phyloP scores from a whole-genome alignment of 164 flowering plant species.

The Annona squamosa region DNA sequence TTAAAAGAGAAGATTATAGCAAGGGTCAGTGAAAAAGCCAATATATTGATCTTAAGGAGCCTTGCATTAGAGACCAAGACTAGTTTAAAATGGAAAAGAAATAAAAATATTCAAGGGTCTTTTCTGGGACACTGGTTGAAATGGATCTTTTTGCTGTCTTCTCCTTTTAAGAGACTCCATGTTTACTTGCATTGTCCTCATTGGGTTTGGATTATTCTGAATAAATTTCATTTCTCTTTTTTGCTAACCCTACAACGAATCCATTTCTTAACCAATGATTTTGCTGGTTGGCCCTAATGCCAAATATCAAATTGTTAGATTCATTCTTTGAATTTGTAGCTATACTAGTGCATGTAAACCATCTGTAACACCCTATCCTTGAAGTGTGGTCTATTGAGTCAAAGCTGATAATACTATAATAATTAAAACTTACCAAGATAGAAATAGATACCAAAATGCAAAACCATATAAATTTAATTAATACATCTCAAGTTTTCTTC shows the following conservation, averaged over 20 bases:
- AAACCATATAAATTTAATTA: no score
- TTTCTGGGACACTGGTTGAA: conserved; percentile 10
- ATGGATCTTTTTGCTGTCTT: conserved; percentile 13
- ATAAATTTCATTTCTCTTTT: not conserved
- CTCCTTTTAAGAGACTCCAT: conserved; percentile 11
- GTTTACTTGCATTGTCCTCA: conserved; percentile 2
- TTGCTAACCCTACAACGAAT: not conserved
- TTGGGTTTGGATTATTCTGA: not conserved
- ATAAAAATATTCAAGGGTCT: conserved; percentile 1
- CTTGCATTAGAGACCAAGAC: conserved; percentile 12
- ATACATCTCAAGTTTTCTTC: no score
- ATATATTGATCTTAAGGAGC: conserved; percentile 15
- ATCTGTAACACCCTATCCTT: no score
- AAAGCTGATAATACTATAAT: no score
- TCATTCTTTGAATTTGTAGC: no score
- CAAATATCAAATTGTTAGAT: no score
- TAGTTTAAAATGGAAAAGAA: not conserved
- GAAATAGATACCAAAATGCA: no score
- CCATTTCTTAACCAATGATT: not conserved
- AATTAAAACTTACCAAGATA: no score
- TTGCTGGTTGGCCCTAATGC: no score
- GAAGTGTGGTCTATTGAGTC: no score
- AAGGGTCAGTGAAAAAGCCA: not conserved
- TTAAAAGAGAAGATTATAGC: not conserved
- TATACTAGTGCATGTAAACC: no score